Conservation (phyloP, 768 basidiomycete genomes). For the Suillus placidus region DNA sequence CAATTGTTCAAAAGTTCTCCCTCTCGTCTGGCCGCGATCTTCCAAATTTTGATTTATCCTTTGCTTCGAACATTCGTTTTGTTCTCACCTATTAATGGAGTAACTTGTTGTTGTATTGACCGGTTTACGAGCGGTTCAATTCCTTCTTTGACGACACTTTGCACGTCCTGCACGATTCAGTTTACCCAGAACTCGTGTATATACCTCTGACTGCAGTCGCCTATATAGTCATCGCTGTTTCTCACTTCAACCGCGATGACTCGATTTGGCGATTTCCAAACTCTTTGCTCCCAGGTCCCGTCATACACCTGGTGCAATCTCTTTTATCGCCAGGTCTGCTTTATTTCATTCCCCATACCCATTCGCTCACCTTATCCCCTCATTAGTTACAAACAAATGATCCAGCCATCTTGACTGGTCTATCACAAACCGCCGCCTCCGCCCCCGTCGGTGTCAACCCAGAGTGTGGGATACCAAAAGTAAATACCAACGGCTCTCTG, state of each 20-base stretch:
- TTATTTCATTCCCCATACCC: conserved; percentile 16
- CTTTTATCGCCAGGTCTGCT: conserved; percentile 81
- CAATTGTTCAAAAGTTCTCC: neutral
- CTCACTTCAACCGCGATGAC: conserved; percentile 41
- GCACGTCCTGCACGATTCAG: conserved; percentile 25
- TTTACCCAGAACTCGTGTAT: conserved; percentile 1
- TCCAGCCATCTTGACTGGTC: conserved; percentile 37
- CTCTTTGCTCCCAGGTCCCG: conserved; percentile 67
- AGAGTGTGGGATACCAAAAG: conserved; percentile 72
- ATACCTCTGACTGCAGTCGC: neutral
- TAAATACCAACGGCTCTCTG: conserved; percentile 58
- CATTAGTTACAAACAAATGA: conserved; percentile 44
- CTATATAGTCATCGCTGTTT: neutral
- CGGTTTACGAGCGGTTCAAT: conserved; percentile 31
- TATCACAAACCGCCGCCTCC: conserved; percentile 45
- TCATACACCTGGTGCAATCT: conserved; percentile 94
- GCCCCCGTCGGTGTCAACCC: conserved; percentile 87
- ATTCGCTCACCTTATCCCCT: conserved; percentile 26
- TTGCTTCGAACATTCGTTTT: neutral
- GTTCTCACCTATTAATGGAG: conserved; percentile 2
- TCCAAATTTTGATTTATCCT: neutral
- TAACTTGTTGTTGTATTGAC: conserved; percentile 35
- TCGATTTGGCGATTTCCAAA: conserved; percentile 73
- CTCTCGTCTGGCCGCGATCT: neutral
- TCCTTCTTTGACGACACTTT: conserved; percentile 26